Percentiles rank a stretch among this genome's conserved stretches.
Conservation (phyloP, 805 yeast genomes). For the Brettanomyces anomalus region DNA sequence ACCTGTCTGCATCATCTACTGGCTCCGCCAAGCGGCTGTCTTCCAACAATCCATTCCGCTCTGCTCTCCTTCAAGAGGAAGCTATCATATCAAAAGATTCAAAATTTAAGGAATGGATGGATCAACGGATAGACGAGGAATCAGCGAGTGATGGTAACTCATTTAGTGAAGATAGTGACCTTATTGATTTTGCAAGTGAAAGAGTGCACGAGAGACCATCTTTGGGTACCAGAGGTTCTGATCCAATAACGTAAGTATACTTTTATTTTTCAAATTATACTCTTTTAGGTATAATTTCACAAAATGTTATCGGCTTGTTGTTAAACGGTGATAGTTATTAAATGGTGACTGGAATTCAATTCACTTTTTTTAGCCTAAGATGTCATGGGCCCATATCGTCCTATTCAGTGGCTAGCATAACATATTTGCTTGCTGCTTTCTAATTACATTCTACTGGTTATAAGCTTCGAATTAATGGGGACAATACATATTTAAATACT, state of each 20-base stretch:
- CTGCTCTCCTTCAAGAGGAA: slow-evolving; percentile 29
- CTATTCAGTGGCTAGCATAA: too few species aligned
- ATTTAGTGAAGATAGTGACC: slow-evolving; percentile 17
- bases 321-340: too few species aligned
- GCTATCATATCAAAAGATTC: slow-evolving; percentile 12
- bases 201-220: slow-evolving; percentile 8
- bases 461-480: too few species aligned
- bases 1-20: slow-evolving; percentile 23
- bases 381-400: too few species aligned
- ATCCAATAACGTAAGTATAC: slow-evolving; percentile 17
- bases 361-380: too few species aligned
- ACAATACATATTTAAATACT: too few species aligned
- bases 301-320: too few species aligned
- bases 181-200: slow-evolving; percentile 4
- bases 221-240: slow-evolving; percentile 12
- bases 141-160: slow-evolving; percentile 31
- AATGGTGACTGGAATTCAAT: too few species aligned
- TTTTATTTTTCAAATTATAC: too few species aligned
- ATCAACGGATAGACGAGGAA: slow-evolving; percentile 19
- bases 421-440: too few species aligned
- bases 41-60: slow-evolving; percentile 67
- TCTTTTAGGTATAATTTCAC: too few species aligned
- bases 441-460: too few species aligned
- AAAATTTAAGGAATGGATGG: slow-evolving; percentile 54
- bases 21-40: slow-evolving; percentile 43